These are phyloP conservation scores for Picea glauca DNA, from an alignment of 75 land plant genomes.

Conservation along the genomic window DNA sequence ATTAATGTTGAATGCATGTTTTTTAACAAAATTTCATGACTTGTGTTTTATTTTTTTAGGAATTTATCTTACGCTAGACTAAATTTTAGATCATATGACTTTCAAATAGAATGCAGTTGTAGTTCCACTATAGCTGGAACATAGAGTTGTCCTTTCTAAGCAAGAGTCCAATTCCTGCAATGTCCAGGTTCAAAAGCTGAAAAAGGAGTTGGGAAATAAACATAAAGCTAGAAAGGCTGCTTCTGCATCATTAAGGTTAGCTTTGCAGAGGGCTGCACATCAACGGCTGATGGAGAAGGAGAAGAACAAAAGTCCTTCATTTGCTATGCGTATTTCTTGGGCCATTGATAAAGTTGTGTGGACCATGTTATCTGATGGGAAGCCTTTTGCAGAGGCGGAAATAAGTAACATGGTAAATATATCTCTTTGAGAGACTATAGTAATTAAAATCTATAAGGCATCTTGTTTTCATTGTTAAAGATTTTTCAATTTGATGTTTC, in stretches of 20 bases:
- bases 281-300: slow-evolving; percentile 87
- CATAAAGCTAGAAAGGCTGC: slow-evolving; percentile 66
- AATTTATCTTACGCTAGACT: too few relatives aligned
- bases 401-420: slow-evolving; percentile 85
- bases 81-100: background rate
- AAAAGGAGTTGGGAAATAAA: slow-evolving; percentile 51
- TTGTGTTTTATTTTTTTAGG: too few relatives aligned
- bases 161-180: background rate
- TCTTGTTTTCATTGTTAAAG: too few relatives aligned
- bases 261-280: slow-evolving; percentile 91
- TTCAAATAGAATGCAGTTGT: background rate
- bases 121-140: background rate
- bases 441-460: too few relatives aligned
- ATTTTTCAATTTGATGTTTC: too few relatives aligned
- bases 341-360: slow-evolving; percentile 88
- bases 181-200: slow-evolving; percentile 63
- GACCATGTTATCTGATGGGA: slow-evolving; percentile 96
- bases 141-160: background rate
- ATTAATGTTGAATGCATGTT: too few relatives aligned
- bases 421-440: too few relatives aligned
- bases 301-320: slow-evolving; percentile 91
- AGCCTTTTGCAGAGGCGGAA: slow-evolving; percentile 94
- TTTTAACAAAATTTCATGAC: too few relatives aligned
- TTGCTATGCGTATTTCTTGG: slow-evolving; percentile 97
- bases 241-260: slow-evolving; percentile 55